A percentile compares a stretch with the other conserved stretches of the same genome.
Conservation (phyloP, 192 early-diverging fungal species). For the Endogone sp. region DNA sequence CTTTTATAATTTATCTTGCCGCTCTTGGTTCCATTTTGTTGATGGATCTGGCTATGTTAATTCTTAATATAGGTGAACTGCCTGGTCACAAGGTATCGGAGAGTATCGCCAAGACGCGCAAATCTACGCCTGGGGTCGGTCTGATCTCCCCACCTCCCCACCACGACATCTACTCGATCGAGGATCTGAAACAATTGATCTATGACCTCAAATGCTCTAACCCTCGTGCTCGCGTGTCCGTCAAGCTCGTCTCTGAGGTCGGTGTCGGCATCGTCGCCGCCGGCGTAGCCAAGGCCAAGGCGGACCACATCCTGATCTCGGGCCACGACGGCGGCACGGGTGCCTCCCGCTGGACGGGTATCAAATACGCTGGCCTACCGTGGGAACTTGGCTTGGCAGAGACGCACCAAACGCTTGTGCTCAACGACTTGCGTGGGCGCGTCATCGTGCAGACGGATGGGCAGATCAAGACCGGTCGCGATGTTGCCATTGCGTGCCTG, state of each 20-base stretch:
- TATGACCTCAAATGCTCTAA: conserved; percentile 97
- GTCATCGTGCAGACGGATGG: conserved; percentile 98
- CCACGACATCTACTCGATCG: conserved; percentile 99
- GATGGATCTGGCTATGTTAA: background rate
- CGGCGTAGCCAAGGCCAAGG: conserved; percentile 96
- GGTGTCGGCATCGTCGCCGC: conserved; percentile 97
- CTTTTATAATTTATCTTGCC: conserved; percentile 1
- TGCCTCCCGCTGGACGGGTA: conserved; percentile 95
- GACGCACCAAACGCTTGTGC: conserved; percentile 97
- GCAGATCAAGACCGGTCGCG: conserved; percentile 95
- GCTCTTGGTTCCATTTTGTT: background rate
- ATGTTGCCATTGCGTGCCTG: conserved; percentile 96
- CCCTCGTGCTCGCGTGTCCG: conserved; percentile 84
- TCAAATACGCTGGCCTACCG: conserved; percentile 97
- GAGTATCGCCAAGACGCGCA: conserved; percentile 81
- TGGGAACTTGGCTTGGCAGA: conserved; percentile 99
- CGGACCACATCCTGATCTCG: conserved; percentile 91
- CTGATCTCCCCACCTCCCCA: conserved; percentile 97
- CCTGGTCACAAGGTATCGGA: conserved; percentile 70
- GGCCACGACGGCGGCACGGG: conserved; percentile 99
- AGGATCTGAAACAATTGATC: conserved; percentile 98
- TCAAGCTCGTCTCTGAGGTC: conserved; percentile 97
- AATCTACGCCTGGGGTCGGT: conserved; percentile 93
- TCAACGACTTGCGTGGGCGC: conserved; percentile 94
- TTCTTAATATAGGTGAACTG: conserved; percentile 19